phyloP scores from a whole-genome alignment of 2,329 filamentous ascomycete genomes.

The Sporothrix schenckii region DNA sequence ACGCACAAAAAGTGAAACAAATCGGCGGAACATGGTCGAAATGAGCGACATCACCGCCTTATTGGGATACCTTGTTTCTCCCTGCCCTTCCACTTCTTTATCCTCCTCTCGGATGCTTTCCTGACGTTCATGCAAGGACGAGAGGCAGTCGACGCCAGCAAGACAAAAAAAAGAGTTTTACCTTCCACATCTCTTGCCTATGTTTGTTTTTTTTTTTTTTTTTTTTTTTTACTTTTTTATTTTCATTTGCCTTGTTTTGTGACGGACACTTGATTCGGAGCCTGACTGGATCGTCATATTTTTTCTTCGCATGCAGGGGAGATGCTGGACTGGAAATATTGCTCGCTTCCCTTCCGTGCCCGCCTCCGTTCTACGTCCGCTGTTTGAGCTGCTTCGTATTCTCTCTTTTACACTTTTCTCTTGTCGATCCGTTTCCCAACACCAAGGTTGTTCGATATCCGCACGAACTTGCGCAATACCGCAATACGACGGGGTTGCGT shows the following conservation, averaged over 20 bases:
- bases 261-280: neutral
- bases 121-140: neutral
- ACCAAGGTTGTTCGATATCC: neutral
- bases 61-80: neutral
- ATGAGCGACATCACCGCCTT: conserved; percentile 6
- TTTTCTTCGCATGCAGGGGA: conserved; percentile 17
- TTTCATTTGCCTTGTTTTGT: neutral
- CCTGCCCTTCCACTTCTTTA: neutral
- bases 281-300: conserved; percentile 18
- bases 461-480: neutral
- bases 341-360: too few species aligned
- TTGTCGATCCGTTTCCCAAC: conserved; percentile 12
- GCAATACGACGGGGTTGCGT: conserved; percentile 11
- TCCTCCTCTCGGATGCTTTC: neutral
- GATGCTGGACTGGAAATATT: neutral
- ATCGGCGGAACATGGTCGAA: neutral
- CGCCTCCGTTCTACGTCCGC: neutral
- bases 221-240: neutral
- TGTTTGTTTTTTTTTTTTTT: too few species aligned
- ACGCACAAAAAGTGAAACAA: conserved; percentile 9
- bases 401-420: neutral
- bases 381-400: neutral
- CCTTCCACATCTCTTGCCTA: neutral
- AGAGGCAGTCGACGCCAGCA: neutral
- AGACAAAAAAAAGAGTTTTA: neutral